Percentiles rank a stretch among this genome's conserved stretches.
Evolutionary conservation across 305 asterid species (phyloP).

Genomic region (Euphrasia arctica): DNA sequence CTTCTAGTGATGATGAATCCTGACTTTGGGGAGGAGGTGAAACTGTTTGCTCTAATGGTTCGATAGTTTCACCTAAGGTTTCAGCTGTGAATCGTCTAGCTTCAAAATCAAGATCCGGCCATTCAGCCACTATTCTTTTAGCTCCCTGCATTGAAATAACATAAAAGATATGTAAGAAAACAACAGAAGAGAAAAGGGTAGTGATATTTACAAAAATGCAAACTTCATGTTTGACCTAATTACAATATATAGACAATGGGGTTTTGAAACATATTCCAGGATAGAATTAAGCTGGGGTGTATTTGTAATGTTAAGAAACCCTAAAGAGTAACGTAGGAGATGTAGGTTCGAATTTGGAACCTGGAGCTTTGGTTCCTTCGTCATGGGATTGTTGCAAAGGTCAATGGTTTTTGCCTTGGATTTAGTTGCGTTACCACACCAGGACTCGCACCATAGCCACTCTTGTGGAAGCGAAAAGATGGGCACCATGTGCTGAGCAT

Average conservation of each 20-base stretch:
- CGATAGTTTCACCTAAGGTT: constrained; percentile 59
- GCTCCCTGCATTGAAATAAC: constrained; percentile 63
- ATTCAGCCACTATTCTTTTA: constrained; percentile 84
- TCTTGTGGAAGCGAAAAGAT: constrained; percentile 98
- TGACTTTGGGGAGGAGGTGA: constrained; percentile 29
- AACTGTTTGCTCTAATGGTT: constrained; percentile 42
- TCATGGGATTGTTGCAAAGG: constrained; percentile 99
- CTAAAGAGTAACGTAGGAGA: not conserved
- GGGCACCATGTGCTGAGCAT: constrained; percentile 96
- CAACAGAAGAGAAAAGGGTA: not conserved
- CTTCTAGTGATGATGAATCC: not conserved
- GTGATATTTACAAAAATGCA: not conserved
- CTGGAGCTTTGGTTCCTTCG: constrained; percentile 99
- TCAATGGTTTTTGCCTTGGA: constrained; percentile 94
- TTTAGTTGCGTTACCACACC: constrained; percentile 94
- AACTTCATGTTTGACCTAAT: not conserved
- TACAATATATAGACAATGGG: not conserved
- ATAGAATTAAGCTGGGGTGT: too few species aligned
- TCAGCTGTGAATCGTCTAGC: constrained; percentile 80
- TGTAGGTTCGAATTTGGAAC: constrained; percentile 29
- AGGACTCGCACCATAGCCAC: constrained; percentile 99
- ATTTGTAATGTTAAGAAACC: not conserved
- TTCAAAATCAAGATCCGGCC: constrained; percentile 96
- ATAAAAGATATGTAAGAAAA: not conserved
- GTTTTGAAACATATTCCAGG: too few species aligned